Conservation (phyloP, 2,329 filamentous ascomycete genomes). For the Hymenoscyphus fructigenus region DNA sequence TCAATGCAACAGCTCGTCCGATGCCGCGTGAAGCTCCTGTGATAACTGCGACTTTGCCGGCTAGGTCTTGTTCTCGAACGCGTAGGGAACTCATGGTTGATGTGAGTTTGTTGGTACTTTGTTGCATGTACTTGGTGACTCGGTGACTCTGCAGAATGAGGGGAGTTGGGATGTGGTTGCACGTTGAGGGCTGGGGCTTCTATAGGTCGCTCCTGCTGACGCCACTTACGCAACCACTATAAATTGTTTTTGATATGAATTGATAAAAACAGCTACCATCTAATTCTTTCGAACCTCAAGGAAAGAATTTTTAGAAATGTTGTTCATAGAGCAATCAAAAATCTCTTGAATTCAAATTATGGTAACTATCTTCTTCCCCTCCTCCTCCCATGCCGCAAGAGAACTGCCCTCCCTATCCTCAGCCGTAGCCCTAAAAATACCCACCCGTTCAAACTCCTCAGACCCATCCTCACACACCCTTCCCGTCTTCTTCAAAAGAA, state of each 20-base stretch:
- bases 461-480: not conserved
- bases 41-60: conserved; percentile 67
- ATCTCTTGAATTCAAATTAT: not conserved
- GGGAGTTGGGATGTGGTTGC: too few species aligned
- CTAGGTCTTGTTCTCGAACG: conserved; percentile 41
- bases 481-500: conserved; percentile 9
- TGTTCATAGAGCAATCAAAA: not conserved
- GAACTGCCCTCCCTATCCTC: not conserved
- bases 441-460: conserved; percentile 8
- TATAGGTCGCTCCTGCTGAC: too few species aligned
- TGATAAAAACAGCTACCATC: too few species aligned
- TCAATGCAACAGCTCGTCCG: conserved; percentile 63
- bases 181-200: too few species aligned
- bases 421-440: conserved; percentile 7
- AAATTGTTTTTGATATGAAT: not conserved
- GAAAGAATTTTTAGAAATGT: too few species aligned
- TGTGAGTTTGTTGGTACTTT: not conserved
- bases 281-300: not conserved
- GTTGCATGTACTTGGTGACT: not conserved
- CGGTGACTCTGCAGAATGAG: too few species aligned
- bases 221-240: not conserved
- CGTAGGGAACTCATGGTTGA: conserved; percentile 2
- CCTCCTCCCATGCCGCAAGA: not conserved
- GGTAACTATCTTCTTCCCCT: not conserved
- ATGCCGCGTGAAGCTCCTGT: conserved; percentile 67